phyloP scores from a whole-genome alignment of 2,329 filamentous ascomycete species.

The Sporothrix pseudoabietina region DNA sequence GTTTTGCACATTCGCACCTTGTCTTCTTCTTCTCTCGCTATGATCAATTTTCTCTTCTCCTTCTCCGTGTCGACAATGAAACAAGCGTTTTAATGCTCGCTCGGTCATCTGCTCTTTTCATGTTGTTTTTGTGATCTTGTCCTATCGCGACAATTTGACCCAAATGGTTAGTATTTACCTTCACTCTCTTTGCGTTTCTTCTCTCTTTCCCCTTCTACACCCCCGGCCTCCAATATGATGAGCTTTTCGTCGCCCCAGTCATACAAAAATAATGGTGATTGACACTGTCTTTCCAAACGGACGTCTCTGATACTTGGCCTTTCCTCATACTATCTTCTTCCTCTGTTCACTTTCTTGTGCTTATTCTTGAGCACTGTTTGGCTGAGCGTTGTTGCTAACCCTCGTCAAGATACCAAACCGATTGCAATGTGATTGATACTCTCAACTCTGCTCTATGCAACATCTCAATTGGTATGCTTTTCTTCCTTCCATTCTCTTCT shows the following conservation, averaged over 20 bases:
- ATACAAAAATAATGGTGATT: constrained; percentile 58
- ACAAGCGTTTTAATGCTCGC: background rate
- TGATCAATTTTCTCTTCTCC: background rate
- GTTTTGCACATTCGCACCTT: background rate
- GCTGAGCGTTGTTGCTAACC: background rate
- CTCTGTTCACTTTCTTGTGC: background rate
- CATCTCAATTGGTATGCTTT: constrained; percentile 17
- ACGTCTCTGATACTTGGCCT: constrained; percentile 46
- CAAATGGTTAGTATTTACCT: constrained; percentile 5
- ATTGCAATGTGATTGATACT: background rate
- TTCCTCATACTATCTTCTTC: background rate
- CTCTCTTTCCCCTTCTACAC: background rate
- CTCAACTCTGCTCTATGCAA: background rate
- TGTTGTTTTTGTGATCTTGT: background rate
- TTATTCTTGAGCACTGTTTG: background rate
- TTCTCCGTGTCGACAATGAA: background rate
- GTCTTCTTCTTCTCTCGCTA: background rate
- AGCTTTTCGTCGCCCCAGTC: constrained; percentile 62
- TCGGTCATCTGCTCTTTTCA: background rate
- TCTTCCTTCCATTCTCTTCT: background rate
- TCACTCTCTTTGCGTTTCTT: background rate
- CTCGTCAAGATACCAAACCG: background rate
- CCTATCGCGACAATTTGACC: background rate
- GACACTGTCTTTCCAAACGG: constrained; percentile 56
- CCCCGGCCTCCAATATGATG: constrained; percentile 48